Evolutionary conservation across 108 stramenopile genomes (phyloP), one percentile per base, ranked within the genome.

Genomic region (Mayamaea pseudoterrestris): DNA sequence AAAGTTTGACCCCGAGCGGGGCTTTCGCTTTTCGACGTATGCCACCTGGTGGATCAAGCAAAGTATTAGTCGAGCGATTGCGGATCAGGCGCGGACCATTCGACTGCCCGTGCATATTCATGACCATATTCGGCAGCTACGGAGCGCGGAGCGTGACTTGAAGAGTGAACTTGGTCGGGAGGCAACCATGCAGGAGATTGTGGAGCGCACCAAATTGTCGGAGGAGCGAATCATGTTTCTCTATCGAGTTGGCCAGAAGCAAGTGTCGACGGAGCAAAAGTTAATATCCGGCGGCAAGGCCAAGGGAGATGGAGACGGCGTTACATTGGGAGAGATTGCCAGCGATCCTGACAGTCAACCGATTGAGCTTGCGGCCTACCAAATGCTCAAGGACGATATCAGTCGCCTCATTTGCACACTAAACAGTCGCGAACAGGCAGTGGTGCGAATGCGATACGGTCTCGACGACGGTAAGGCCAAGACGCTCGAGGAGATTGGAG

Each of bases 91-190:
- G 9, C 74, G 95, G 8, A 87, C 83, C 1, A 93, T 97, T 39
- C 87, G 94, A 6, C 68, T 98, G 11, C 96, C 96, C n/a, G 93
- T 95, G 7, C 96, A 98, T 58, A 78, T 98, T 5, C 88, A 94
- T 55, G 87, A 94, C 50, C 74, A 84, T 48, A 47, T 94, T 30
- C 58, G 58, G 41, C 46, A 62, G 28, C 36, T 95, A 23, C 55
- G 70, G 20, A 90, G 81, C 56, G 63, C 71, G 14, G 76, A 77
- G 43, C 61, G 74, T 14, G 76, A 88, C 25, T 51, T 96, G 20
- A 67, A 64, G 35, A 41, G 41, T 22, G 83, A 74, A 41, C 42
- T 89, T 29, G 89, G 83, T 26, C 66, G 90, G 26, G 74, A 78
- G 0, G 71, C 94, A 4, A 79, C 89, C 7, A 56, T 63, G 45